Evolutionary conservation across 805 yeast species (phyloP), one percentile per base, ranked within the genome.

Genomic region (Debaryomyces prosopidis): DNA sequence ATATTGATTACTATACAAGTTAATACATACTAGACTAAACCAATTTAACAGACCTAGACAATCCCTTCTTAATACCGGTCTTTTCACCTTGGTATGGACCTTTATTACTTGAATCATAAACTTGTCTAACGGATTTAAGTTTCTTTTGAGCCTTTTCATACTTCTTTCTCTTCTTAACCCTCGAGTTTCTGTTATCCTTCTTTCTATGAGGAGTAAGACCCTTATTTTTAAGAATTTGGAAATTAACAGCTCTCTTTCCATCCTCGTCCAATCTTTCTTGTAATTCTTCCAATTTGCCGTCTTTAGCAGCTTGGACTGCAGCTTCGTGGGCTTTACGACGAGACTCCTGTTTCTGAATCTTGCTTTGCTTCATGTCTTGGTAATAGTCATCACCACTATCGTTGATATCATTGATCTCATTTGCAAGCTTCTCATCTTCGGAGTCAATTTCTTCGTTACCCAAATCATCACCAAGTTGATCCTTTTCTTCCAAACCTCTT

Each of bases 161-260:
- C 81, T 89, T 89, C 83, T 84, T 88, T 78, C 99, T 87, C 95
- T 92, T 94, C 79, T 94, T 94, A 59, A 94, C 98, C 72, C 99
- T 85, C 36, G 98, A 81, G 66, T 94, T 94, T 70, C 97, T 82
- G 75, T 87, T 83, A 53, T 89, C 97, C 78, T 94, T 94, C 76
- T 88, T 87, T 65, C 96, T 80, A 66, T 85, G 87, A 15, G 96
- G 92, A 1, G 97, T 91, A 51, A 94, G 82, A 61, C 99, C 99
- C 74, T 89, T 91, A 74, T 94, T 94, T 80, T 92, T 94, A 71
- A 89, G 77, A 51, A 94, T 94, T 74, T 92, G 98, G 71, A 85
- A 94, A 65, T 87, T 89, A 59, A 94, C 78, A 1, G 97, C 98
- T 62, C 99, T 86, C 75, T 94, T 94, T 42, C 97, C 97, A 53